These are phyloP conservation scores for Flaveria robusta DNA, from an alignment of 129 eudicot genomes.

Conservation along the genomic window DNA sequence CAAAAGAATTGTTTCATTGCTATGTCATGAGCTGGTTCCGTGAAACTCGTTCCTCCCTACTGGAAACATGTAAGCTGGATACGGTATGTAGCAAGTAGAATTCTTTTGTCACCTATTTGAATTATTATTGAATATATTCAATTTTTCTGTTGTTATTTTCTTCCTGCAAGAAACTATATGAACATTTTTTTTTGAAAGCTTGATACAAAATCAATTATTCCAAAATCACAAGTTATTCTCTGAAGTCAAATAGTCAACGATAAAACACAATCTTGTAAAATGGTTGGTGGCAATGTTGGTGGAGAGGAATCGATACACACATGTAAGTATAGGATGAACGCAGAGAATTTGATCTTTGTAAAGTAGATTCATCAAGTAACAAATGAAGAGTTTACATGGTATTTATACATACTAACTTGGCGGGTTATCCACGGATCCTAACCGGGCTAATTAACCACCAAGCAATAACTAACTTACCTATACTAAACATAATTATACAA, in stretches of 20 bases:
- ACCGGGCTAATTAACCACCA: too few species aligned
- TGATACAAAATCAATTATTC: not conserved
- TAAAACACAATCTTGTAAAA: not conserved
- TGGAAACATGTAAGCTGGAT: constrained; percentile 75
- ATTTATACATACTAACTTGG: too few species aligned
- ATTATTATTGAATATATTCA: not conserved
- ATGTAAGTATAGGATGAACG: too few species aligned
- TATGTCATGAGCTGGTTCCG: constrained; percentile 82
- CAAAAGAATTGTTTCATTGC: constrained; percentile 80
- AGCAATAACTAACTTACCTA: too few species aligned
- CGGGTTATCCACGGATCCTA: too few species aligned
- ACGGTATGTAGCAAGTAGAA: constrained; percentile 45
- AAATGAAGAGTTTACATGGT: too few species aligned
- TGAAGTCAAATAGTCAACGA: not conserved
- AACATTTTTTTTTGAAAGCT: not conserved
- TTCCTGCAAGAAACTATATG: too few species aligned
- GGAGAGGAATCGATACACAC: too few species aligned
- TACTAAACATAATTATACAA: too few species aligned
- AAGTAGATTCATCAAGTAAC: too few species aligned
- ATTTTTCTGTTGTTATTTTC: not conserved
- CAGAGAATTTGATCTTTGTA: too few species aligned
- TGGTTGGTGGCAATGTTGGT: constrained; percentile 1
- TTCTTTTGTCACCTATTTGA: not conserved
- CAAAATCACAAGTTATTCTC: not conserved
- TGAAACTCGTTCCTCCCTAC: constrained; percentile 71